Evolutionary conservation across 148 eudicot species (phyloP), one percentile per base, ranked within the genome.

Genomic region (Persicaria tinctoria): DNA sequence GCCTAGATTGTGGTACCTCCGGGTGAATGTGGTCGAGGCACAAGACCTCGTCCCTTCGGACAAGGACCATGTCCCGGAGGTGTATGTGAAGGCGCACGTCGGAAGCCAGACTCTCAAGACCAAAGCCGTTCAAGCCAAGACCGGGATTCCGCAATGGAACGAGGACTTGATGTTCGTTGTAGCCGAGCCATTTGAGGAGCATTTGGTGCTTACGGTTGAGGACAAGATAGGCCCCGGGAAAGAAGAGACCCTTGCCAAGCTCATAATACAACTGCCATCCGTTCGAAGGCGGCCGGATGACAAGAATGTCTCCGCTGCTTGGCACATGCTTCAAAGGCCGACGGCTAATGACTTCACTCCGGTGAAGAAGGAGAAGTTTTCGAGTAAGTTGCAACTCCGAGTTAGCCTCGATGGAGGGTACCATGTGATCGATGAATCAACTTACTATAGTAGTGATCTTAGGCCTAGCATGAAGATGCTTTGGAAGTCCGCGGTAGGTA

Each of bases 321-420:
- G 57, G 57, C 2, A 9, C n/a, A 53, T 16, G n/a, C 57, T 53
- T 10, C 13, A 53, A 16, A 16, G n/a, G 11, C 57, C 57, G 13
- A 53, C 13, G n/a, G 57, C n/a, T 10, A 53, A 9, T 1, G 57
- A 53, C 6, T 53, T 53, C 11, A 9, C 57, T 53, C 57, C 57
- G n/a, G 57, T 16, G 41, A 82, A 79, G 76, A 85, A 78, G 23
- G 69, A 44, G 0, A 84, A 81, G 51, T 87, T 80, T 51, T 71
- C 87, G 0, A 84, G 89, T 51, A 82, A 75, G 82, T 82, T 87
- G 66, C 86, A 82, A 20, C 10, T 82, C 8, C 68, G 89, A 51
- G 46, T 84, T 60, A 71, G 82, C 60, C 77, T 87, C 69, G 89
- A 87, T 74, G 85, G 86, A 1, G 89, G 89, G 13, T 87, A 87